A percentile compares a stretch with the other conserved stretches of the same genome.
phyloP scores from a whole-genome alignment of 1,284 basidiomycete genomes.

The Rhodotorula sp. region DNA sequence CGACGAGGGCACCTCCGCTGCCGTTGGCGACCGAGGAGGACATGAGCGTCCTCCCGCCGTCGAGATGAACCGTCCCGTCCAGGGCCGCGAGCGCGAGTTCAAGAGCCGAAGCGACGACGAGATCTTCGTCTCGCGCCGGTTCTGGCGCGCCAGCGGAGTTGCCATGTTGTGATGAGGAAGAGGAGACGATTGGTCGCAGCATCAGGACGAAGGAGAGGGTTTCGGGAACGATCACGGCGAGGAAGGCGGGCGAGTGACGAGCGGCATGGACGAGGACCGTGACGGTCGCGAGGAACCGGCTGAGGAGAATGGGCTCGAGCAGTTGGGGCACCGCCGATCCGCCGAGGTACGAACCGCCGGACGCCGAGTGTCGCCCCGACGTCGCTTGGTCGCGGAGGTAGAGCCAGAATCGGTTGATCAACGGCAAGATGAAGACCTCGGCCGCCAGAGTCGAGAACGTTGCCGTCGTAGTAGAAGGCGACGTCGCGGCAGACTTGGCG shows the following conservation, averaged over 20 bases:
- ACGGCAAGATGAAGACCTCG: constrained; percentile 79
- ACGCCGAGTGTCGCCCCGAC: constrained; percentile 57
- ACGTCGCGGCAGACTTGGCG: too few relatives aligned
- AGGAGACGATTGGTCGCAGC: constrained; percentile 54
- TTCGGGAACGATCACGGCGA: constrained; percentile 74
- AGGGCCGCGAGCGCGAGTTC: constrained; percentile 75
- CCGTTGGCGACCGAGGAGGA: constrained; percentile 55
- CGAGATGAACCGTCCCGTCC: constrained; percentile 70
- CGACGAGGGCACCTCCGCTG: constrained; percentile 61
- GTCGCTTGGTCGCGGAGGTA: constrained; percentile 77
- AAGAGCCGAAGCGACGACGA: constrained; percentile 65
- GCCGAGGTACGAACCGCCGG: constrained; percentile 56
- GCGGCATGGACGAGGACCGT: constrained; percentile 78
- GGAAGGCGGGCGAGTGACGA: constrained; percentile 73
- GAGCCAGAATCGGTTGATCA: constrained; percentile 87
- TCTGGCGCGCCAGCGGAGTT: background rate
- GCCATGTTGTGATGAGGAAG: background rate
- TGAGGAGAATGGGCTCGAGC: constrained; percentile 69
- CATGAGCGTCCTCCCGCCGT: constrained; percentile 71
- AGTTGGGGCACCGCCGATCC: constrained; percentile 63
- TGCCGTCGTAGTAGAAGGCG: background rate
- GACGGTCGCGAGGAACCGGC: constrained; percentile 72
- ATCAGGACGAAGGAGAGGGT: constrained; percentile 76
- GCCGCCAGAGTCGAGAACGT: constrained; percentile 73
- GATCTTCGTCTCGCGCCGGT: background rate